Conservation (phyloP, 495 filamentous ascomycete species). For the Cryomyces antarcticus region DNA sequence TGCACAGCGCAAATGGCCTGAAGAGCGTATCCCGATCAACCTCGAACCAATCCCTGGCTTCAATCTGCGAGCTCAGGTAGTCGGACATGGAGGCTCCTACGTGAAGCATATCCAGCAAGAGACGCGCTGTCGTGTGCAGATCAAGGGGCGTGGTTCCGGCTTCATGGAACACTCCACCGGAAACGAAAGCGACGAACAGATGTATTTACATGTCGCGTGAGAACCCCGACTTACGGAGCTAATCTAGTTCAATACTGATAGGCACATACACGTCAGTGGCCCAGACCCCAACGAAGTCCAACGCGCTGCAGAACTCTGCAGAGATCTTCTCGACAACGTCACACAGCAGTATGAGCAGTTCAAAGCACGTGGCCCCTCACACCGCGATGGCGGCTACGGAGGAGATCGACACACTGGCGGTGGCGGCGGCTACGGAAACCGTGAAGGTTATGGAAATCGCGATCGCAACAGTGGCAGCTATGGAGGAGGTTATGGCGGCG, state of each 20-base stretch:
- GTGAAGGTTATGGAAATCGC: constrained; percentile 11
- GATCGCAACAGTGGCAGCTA: constrained; percentile 9
- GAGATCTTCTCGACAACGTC: constrained; percentile 69
- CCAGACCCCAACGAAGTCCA: constrained; percentile 76
- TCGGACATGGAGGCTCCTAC: constrained; percentile 79
- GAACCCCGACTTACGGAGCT: constrained; percentile 10
- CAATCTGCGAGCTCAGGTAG: constrained; percentile 86
- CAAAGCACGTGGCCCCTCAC: constrained; percentile 64
- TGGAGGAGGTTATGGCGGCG: constrained; percentile 12
- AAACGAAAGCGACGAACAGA: constrained; percentile 77
- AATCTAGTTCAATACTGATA: too few relatives aligned
- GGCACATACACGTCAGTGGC: constrained; percentile 38
- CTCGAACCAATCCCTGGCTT: constrained; percentile 89
- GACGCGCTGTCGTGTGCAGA: constrained; percentile 86
- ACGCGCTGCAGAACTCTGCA: constrained; percentile 67
- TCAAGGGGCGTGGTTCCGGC: constrained; percentile 92
- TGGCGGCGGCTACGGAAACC: constrained; percentile 6
- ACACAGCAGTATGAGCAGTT: constrained; percentile 70
- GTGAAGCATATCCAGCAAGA: constrained; percentile 96
- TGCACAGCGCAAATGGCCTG: constrained; percentile 89
- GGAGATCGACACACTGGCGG: constrained; percentile 5
- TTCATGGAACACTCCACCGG: constrained; percentile 73
- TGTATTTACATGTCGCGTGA: constrained; percentile 91
- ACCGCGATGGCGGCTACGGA: constrained; percentile 35
- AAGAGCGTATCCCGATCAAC: constrained; percentile 76